Evolutionary conservation across 768 basidiomycete species (phyloP).

Genomic region (Xerocomellus dryophilus): DNA sequence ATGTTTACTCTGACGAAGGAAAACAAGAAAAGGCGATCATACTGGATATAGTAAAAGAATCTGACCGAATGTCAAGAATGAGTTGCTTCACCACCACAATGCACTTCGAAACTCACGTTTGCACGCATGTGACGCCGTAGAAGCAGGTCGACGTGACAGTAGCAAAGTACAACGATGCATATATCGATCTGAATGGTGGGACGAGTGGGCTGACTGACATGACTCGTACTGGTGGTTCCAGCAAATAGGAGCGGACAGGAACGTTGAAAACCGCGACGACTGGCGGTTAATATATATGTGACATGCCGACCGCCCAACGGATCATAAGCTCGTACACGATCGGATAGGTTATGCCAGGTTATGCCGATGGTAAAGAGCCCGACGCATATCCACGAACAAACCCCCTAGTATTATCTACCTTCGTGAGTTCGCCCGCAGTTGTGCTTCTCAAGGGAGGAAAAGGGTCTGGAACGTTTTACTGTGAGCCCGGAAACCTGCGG

Average conservation of each 20-base stretch:
- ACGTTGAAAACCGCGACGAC: neutral
- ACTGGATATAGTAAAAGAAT: constrained; percentile 14
- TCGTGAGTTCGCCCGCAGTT: too few relatives aligned
- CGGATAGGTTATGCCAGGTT: neutral
- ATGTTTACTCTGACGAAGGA: neutral
- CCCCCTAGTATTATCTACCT: too few relatives aligned
- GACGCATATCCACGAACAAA: neutral
- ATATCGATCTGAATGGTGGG: neutral
- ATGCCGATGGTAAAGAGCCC: too few relatives aligned
- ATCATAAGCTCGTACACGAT: neutral
- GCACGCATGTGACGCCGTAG: constrained; percentile 9
- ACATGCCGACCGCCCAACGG: neutral
- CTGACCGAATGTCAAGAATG: neutral
- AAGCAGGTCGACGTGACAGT: neutral
- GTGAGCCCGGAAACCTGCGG: too few relatives aligned
- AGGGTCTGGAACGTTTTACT: too few relatives aligned
- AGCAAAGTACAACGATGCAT: neutral
- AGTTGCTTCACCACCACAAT: neutral
- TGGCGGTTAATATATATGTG: neutral
- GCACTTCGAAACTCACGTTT: constrained; percentile 2
- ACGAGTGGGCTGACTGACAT: neutral
- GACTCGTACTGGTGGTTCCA: neutral
- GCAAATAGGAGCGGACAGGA: neutral
- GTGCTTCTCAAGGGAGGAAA: too few relatives aligned
- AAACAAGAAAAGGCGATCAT: neutral